Conservation (phyloP, 345 rosid genomes). For the Euphorbia peplus region DNA sequence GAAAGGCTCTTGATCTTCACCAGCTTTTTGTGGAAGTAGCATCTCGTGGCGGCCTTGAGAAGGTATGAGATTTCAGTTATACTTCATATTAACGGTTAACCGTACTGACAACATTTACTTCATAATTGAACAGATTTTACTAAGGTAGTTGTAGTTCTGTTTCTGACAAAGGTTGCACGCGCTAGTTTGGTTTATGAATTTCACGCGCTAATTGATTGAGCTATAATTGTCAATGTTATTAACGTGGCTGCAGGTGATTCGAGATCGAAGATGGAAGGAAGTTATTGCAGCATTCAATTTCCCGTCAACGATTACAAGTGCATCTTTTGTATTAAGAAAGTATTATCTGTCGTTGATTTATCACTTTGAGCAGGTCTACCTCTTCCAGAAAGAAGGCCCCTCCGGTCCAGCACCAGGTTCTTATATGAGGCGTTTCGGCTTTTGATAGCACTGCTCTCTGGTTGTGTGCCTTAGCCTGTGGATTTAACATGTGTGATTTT, state of each 20-base stretch:
- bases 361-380: conserved; percentile 72
- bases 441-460: background rate
- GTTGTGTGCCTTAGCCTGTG: background rate
- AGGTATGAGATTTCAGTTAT: no score
- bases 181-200: background rate
- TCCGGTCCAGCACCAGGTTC: conserved; percentile 37
- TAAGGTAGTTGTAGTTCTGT: background rate
- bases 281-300: conserved; percentile 65
- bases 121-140: background rate
- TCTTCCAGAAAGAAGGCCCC: conserved; percentile 45
- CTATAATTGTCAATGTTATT: conserved; percentile 12
- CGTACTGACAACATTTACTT: background rate
- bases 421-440: conserved; percentile 6
- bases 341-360: conserved; percentile 63
- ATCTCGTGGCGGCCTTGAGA: conserved; percentile 78
- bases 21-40: conserved; percentile 85
- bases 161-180: background rate
- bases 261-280: conserved; percentile 87
- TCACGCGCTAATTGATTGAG: background rate
- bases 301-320: conserved; percentile 84
- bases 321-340: conserved; percentile 77
- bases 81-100: background rate
- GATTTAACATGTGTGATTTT: background rate
- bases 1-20: conserved; percentile 69
- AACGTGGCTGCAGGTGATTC: conserved; percentile 48